Percentiles rank a stretch among this genome's conserved stretches.
Evolutionary conservation across 306 rosid species (phyloP).

Genomic region (Trichosanthes cucumerina): DNA sequence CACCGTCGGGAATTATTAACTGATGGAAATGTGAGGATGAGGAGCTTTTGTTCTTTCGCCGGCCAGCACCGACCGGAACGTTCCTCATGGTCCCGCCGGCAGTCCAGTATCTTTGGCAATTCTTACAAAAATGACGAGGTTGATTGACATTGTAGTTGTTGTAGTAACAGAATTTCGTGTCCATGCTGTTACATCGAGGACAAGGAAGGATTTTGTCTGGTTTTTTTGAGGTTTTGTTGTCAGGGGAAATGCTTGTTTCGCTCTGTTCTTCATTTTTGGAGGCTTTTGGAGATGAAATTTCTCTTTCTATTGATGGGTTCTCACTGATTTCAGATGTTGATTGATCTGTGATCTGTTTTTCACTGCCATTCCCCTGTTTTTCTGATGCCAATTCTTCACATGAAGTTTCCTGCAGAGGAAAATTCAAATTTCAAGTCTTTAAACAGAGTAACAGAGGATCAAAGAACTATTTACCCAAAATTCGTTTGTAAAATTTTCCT

Average conservation of each 20-base stretch:
- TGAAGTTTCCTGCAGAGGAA: conserved; percentile 31
- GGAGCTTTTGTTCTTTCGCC: conserved; percentile 65
- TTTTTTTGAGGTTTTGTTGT: conserved; percentile 50
- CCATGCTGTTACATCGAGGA: conserved; percentile 84
- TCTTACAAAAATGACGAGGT: conserved; percentile 89
- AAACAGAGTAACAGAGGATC: background rate
- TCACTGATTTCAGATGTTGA: conserved; percentile 33
- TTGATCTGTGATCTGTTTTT: conserved; percentile 28
- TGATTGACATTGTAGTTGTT: conserved; percentile 82
- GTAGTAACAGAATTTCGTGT: conserved; percentile 80
- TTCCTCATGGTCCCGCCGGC: conserved; percentile 84
- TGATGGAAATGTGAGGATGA: conserved; percentile 36
- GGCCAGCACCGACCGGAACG: conserved; percentile 80
- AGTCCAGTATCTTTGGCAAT: conserved; percentile 91
- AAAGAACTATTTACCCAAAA: background rate
- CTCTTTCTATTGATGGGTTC: conserved; percentile 40
- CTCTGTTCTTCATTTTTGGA: conserved; percentile 41
- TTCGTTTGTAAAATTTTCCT: too few species aligned
- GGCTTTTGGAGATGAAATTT: conserved; percentile 29
- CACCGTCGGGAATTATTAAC: conserved; percentile 32
- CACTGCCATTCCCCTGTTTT: conserved; percentile 23
- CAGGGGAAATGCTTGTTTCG: conserved; percentile 27
- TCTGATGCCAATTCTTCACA: conserved; percentile 31
- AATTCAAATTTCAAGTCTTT: background rate
- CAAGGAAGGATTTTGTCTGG: conserved; percentile 70